Evolutionary conservation across 768 basidiomycete species (phyloP), one percentile per base, ranked within the genome.

Genomic region (Dentipellis sp.): DNA sequence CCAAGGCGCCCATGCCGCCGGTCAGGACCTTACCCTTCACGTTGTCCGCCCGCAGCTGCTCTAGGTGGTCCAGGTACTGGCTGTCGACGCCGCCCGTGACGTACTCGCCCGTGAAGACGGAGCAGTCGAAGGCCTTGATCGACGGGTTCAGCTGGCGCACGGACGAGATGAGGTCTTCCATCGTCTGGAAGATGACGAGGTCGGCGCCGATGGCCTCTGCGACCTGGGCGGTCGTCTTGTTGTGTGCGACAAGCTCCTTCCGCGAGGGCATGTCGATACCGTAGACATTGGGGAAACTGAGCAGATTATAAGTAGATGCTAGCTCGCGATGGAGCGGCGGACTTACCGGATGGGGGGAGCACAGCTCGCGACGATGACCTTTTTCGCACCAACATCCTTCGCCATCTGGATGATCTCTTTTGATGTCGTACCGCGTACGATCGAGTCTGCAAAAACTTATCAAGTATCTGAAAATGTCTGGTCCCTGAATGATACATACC

Each of bases 341-440:
- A 63, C 75, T 42, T 58, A 91, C 82, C 94, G 82, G 63, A 99
- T 98, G 1, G 97, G 92, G 6, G 97, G 97, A 8, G 97, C 92
- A 66, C 97, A 98, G 51, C 93, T 95, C 1, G 97, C 97, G 48
- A 98, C 84, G 59, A 97, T 87, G 64, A 99, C 92, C 63, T 88
- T 91, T 70, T 88, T 93, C 16, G 97, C 95, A 14, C 97, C 97
- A 14, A 97, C 97, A 65, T 99, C 97, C 67, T 94, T 94, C 17
- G 95, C 97, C 94, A 99, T 98, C 68, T 97, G 94, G 22, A 99
- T 81, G 59, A 99, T 99, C 69, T 99, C 97, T 67, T 91, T 95
- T 12, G 95, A 98, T 0, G 97, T 99, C 1, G 97, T 99, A 5
- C 97, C 97, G 22, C 97, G 86, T 19, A 99, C 97, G 62, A 99